These are phyloP conservation scores for Camelina sativa DNA, from an alignment of 345 rosid species.

Conservation along the genomic window DNA sequence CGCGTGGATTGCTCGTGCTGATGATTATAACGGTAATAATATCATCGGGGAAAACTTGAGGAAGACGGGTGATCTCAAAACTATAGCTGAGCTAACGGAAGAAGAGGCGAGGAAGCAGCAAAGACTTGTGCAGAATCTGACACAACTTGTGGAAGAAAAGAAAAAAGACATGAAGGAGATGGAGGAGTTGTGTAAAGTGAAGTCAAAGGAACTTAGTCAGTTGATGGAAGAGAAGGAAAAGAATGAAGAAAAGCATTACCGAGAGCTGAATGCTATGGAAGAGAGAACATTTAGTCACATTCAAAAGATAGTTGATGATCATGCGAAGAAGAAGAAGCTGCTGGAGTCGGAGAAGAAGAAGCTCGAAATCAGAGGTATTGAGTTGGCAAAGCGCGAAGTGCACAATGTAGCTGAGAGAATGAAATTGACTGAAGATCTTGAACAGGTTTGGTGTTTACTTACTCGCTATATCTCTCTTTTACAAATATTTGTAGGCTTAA, in stretches of 20 bases:
- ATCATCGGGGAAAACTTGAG: slow-evolving; percentile 77
- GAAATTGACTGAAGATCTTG: slow-evolving; percentile 64
- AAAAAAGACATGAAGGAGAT: slow-evolving; percentile 62
- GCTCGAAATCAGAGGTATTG: slow-evolving; percentile 67
- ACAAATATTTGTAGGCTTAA: neutral
- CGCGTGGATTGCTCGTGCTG: slow-evolving; percentile 91
- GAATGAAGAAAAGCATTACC: slow-evolving; percentile 73
- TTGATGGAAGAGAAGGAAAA: slow-evolving; percentile 72
- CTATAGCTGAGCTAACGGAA: slow-evolving; percentile 75
- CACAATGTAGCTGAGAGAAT: slow-evolving; percentile 56
- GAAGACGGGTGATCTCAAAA: slow-evolving; percentile 73
- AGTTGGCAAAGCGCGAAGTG: slow-evolving; percentile 85
- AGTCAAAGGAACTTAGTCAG: slow-evolving; percentile 53
- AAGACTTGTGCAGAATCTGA: slow-evolving; percentile 69
- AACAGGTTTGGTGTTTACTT: slow-evolving; percentile 51
- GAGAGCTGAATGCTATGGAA: slow-evolving; percentile 72
- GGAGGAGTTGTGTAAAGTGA: slow-evolving; percentile 55
- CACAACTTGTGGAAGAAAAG: slow-evolving; percentile 65
- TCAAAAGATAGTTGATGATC: slow-evolving; percentile 68
- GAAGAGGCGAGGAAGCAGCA: slow-evolving; percentile 85
- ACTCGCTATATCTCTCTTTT: neutral
- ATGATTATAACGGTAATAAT: slow-evolving; percentile 68
- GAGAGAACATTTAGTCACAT: slow-evolving; percentile 64
- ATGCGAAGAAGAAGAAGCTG: slow-evolving; percentile 68
- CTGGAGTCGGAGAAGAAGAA: slow-evolving; percentile 68